Evolutionary conservation across 202 grass and related monocot species (phyloP).

Genomic region (Saccharum hybrid): DNA sequence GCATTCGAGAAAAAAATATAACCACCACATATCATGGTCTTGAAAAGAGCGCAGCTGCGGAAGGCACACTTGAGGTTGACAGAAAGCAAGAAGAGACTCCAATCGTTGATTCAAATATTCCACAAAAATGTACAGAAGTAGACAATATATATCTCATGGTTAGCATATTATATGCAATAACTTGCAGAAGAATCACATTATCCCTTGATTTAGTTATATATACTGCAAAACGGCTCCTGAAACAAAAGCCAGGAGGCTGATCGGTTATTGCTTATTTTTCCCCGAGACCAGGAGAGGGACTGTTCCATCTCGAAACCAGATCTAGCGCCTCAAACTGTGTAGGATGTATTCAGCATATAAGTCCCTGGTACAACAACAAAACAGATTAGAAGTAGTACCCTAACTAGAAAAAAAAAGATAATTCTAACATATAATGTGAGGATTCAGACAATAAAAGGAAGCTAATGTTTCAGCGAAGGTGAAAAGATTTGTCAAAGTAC

Average conservation of each 20-base stretch:
- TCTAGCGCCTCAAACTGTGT: constrained; percentile 66
- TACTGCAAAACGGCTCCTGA: constrained; percentile 19
- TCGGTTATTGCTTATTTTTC: constrained; percentile 12
- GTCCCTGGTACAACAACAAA: constrained; percentile 56
- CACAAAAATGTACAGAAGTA: too few relatives aligned
- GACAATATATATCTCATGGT: background rate
- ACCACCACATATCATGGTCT: background rate
- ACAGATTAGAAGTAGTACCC: constrained; percentile 11
- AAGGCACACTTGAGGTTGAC: background rate
- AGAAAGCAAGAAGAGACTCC: background rate
- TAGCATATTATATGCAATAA: constrained; percentile 2
- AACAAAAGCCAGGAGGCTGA: constrained; percentile 23
- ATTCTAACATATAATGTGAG: background rate
- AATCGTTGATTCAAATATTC: constrained; percentile 1
- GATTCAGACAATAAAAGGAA: constrained; percentile 6
- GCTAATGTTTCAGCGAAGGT: background rate
- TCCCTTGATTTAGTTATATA: constrained; percentile 23
- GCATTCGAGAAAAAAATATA: too few relatives aligned
- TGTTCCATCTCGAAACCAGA: constrained; percentile 12
- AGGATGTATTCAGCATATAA: constrained; percentile 79
- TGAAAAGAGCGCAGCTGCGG: background rate
- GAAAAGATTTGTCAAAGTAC: background rate
- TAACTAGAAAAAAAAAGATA: background rate
- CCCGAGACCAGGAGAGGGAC: background rate
- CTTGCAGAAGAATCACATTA: constrained; percentile 9